Evolutionary conservation across 768 basidiomycete genomes (phyloP), one percentile per base, ranked within the genome.

Genomic region (Chalciporus piperatus): DNA sequence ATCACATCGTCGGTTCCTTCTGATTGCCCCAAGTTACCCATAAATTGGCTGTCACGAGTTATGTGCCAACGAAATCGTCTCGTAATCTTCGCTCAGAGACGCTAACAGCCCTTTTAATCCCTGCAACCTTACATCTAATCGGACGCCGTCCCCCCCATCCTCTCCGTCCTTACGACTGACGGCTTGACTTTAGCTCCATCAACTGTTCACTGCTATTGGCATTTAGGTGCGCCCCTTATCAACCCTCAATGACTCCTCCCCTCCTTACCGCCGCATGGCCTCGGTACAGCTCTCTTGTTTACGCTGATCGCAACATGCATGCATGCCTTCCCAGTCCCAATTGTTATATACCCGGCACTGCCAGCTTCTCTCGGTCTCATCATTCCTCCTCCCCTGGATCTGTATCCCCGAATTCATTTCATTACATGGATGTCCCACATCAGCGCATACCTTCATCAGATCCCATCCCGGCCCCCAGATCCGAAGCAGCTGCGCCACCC

Each of bases 401-500:
- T 11, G n/a, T 38, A 25, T 47, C 46, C 14, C 46, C 46, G 37
- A 28, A 47, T 16, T 25, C 33, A 6, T 47, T 38, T 23, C 20
- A 25, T 17, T 40, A 47, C 38, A 32, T 22, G 5, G 30, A 45
- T 16, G 9, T 47, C 25, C 17, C 20, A 27, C 17, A 37, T 47
- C 45, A 38, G 14, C 16, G 8, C 14, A 19, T 38, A 5, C 52
- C 47, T 27, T 6, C 43, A 45, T 54, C 47, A 54, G 47, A 49
- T 49, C 35, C 27, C 28, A 41, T 49, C 52, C 38, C 42, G 22
- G 17, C 23, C 11, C 33, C 38, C 11, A 30, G 45, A 54, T 48
- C 41, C 42, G 52, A 39, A 44, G 16, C 43, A n/a, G 22, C 43
- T 33, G 46, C 52, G 46, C 52, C 52, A 47, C 52, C 7, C 5